These are phyloP conservation scores for Rhizoctonia solani DNA, from an alignment of 1,284 basidiomycete genomes.

Conservation along the genomic window DNA sequence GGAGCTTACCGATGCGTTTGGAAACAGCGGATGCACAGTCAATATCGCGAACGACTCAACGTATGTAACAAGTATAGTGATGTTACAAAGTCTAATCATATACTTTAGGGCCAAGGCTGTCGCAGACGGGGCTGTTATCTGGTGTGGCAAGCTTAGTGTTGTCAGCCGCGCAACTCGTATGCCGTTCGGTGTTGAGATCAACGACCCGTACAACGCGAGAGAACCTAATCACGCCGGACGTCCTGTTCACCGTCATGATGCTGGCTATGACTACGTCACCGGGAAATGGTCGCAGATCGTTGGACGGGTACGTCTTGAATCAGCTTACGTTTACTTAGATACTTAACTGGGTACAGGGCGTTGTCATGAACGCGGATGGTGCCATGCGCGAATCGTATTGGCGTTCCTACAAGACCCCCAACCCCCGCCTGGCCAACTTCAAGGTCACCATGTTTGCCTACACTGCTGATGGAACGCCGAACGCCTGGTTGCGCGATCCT, in stretches of 20 bases:
- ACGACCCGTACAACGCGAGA: conserved; percentile 14
- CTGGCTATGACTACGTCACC: conserved; percentile 32
- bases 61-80: not conserved
- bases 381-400: conserved; percentile 34
- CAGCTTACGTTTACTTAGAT: not conserved
- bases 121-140: conserved; percentile 36
- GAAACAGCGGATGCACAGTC: not conserved
- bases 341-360: not conserved
- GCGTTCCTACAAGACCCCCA: conserved; percentile 31
- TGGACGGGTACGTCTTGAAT: conserved; percentile 10
- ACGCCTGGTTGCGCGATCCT: conserved; percentile 25
- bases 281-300: conserved; percentile 34
- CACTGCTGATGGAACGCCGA: conserved; percentile 1
- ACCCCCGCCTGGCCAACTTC: conserved; percentile 27
- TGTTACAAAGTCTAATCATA: not conserved
- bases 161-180: conserved; percentile 26
- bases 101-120: conserved; percentile 28
- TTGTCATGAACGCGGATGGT: conserved; percentile 29
- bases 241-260: conserved; percentile 19
- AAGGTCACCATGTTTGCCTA: conserved; percentile 31
- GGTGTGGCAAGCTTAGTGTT: conserved; percentile 25
- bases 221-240: conserved; percentile 17
- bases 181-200: conserved; percentile 24
- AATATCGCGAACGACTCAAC: conserved; percentile 30
- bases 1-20: not conserved